Evolutionary conservation across 768 basidiomycete genomes (phyloP).

Genomic region (Suillus paluster): DNA sequence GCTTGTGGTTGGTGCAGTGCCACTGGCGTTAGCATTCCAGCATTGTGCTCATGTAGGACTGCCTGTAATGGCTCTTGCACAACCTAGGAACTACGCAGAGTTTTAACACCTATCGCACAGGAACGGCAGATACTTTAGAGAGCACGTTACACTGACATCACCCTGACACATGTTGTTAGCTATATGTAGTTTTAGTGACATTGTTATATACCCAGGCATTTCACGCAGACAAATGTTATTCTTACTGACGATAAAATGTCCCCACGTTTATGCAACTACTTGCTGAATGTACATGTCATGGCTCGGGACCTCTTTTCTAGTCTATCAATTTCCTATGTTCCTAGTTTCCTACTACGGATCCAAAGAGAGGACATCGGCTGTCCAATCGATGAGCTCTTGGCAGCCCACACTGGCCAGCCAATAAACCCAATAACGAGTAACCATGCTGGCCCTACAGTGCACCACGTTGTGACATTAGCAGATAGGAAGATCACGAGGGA

Average conservation of each 20-base stretch:
- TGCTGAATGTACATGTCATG: background rate
- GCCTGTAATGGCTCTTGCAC: background rate
- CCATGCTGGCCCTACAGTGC: conserved; percentile 8
- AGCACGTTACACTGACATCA: too few relatives aligned
- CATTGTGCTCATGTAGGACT: background rate
- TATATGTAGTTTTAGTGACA: background rate
- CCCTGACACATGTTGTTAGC: background rate
- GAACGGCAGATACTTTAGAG: background rate
- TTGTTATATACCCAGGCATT: background rate
- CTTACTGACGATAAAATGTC: background rate
- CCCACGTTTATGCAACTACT: background rate
- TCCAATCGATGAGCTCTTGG: background rate
- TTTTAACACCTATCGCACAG: background rate
- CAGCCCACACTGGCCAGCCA: conserved; percentile 4
- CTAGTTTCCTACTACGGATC: background rate
- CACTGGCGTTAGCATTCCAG: background rate
- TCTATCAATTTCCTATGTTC: background rate
- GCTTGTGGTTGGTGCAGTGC: background rate
- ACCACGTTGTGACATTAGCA: background rate
- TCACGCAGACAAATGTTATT: background rate
- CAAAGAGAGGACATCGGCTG: background rate
- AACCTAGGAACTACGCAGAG: background rate
- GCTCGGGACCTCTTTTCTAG: background rate
- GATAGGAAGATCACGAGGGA: conserved; percentile 11
- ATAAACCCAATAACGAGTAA: conserved; percentile 2